A percentile compares a stretch with the other conserved stretches of the same genome.
phyloP scores from a whole-genome alignment of 1,139 yeast genomes.

The Pichia sp. region DNA sequence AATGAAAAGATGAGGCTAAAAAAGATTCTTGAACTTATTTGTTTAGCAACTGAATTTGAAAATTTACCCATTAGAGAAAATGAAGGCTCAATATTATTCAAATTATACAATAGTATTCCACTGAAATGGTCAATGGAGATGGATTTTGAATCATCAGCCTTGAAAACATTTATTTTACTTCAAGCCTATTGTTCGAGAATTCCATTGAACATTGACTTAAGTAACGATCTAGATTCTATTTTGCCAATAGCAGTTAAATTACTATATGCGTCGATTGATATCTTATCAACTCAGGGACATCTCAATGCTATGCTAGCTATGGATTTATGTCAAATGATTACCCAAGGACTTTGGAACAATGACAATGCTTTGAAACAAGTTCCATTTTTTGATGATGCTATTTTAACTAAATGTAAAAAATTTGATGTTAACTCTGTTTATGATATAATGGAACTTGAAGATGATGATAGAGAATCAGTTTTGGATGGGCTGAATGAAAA shows the following conservation, averaged over 20 bases:
- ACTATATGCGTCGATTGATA: conserved; percentile 65
- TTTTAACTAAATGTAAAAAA: conserved; percentile 52
- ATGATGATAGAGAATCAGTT: conserved; percentile 61
- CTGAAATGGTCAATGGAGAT: conserved; percentile 39
- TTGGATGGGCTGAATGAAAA: conserved; percentile 46
- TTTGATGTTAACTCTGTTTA: conserved; percentile 63
- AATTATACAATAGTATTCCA: conserved; percentile 56
- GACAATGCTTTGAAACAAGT: conserved; percentile 78
- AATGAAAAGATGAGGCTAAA: conserved; percentile 51
- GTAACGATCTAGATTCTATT: conserved; percentile 48
- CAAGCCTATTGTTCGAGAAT: conserved; percentile 79
- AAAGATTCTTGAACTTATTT: conserved; percentile 58
- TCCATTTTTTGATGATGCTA: conserved; percentile 56
- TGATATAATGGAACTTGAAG: conserved; percentile 83
- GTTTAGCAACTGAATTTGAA: conserved; percentile 68
- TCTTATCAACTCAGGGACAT: conserved; percentile 73
- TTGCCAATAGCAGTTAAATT: conserved; percentile 45
- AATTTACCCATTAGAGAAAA: conserved; percentile 51
- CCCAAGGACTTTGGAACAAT: conserved; percentile 80
- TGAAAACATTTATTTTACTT: conserved; percentile 66
- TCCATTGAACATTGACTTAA: conserved; percentile 52
- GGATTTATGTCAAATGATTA: conserved; percentile 85
- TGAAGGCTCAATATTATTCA: conserved; percentile 45
- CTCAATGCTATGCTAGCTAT: conserved; percentile 75
- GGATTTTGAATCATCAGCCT: conserved; percentile 48